These are phyloP conservation scores for Stagonosporopsis vannaccii DNA, from an alignment of 2,329 filamentous ascomycete genomes.

Conservation along the genomic window DNA sequence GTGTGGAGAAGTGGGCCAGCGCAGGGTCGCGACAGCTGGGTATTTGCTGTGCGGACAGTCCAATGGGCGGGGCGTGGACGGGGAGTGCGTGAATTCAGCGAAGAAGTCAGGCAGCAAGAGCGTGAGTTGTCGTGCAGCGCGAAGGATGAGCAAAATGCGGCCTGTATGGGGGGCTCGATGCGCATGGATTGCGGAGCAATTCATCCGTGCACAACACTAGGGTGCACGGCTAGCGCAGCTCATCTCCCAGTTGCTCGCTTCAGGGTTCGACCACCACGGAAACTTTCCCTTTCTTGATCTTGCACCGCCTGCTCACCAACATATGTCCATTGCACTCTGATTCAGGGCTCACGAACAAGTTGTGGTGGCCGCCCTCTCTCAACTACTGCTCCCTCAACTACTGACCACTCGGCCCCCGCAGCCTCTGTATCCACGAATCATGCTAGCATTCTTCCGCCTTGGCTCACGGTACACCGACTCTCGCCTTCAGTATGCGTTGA, in stretches of 20 bases:
- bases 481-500: neutral
- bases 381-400: neutral
- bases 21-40: conserved; percentile 11
- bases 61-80: conserved; percentile 12
- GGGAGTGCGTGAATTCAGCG: conserved; percentile 16
- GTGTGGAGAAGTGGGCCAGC: conserved; percentile 13
- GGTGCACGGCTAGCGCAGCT: conserved; percentile 11
- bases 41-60: conserved; percentile 3
- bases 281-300: neutral
- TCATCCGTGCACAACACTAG: conserved; percentile 15
- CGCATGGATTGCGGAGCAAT: conserved; percentile 12
- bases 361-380: neutral
- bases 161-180: conserved; percentile 18
- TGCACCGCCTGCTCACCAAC: neutral
- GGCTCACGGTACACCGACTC: neutral
- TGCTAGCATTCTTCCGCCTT: neutral
- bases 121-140: conserved; percentile 14
- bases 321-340: neutral
- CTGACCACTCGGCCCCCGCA: neutral
- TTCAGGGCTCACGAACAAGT: neutral
- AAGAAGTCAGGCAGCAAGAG: conserved; percentile 19
- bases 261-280: conserved; percentile 9
- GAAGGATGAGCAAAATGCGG: conserved; percentile 19
- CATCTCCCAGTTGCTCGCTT: conserved; percentile 9
- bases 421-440: neutral